phyloP scores from a whole-genome alignment of 768 basidiomycete genomes.

The Naganishia antarctica region DNA sequence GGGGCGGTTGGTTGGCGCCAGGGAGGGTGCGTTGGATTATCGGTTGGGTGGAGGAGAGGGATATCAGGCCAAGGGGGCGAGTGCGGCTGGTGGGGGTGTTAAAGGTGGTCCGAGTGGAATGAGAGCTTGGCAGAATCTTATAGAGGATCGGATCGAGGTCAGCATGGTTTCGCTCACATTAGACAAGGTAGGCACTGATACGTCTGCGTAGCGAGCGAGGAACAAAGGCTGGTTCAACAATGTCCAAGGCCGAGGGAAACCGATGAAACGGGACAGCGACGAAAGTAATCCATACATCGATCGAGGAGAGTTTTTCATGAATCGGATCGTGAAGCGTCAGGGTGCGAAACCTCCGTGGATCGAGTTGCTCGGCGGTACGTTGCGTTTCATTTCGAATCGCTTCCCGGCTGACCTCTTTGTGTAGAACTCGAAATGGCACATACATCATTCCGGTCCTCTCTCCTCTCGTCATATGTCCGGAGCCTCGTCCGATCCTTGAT shows the following conservation, averaged over 20 bases:
- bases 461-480: constrained; percentile 70
- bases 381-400: neutral
- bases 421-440: constrained; percentile 66
- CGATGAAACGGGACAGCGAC: constrained; percentile 52
- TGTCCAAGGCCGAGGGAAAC: constrained; percentile 65
- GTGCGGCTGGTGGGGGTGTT: constrained; percentile 40
- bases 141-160: constrained; percentile 78
- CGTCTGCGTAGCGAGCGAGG: constrained; percentile 57
- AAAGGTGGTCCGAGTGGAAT: constrained; percentile 55
- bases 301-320: constrained; percentile 77
- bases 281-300: constrained; percentile 65
- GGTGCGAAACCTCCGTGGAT: constrained; percentile 85
- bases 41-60: constrained; percentile 56
- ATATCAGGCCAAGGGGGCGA: constrained; percentile 50
- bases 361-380: constrained; percentile 66
- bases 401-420: neutral
- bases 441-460: constrained; percentile 60
- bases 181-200: neutral
- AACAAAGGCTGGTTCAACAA: constrained; percentile 65
- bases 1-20: constrained; percentile 60
- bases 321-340: constrained; percentile 73
- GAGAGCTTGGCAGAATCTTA: constrained; percentile 69
- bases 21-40: constrained; percentile 73
- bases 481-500: constrained; percentile 64
- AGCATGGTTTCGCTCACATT: constrained; percentile 8